These are phyloP conservation scores for Coemansia sp. DNA, from an alignment of 192 early-diverging fungal genomes.

Conservation along the genomic window DNA sequence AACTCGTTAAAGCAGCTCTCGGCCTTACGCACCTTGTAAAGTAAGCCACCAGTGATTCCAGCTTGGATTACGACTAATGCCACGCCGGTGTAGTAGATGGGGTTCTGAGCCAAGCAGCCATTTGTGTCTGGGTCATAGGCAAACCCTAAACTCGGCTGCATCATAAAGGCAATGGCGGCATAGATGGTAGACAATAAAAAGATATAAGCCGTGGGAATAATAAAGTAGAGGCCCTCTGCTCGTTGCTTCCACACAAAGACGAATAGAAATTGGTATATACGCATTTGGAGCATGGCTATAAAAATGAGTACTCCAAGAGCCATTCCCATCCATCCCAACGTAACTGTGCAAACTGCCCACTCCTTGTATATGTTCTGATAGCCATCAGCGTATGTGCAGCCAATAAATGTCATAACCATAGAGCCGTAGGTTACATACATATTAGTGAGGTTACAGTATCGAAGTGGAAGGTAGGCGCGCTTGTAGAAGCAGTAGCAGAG, in stretches of 20 bases:
- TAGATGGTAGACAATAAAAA: slow-evolving; percentile 23
- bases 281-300: slow-evolving; percentile 36
- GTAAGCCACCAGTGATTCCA: slow-evolving; percentile 17
- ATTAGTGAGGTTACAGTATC: slow-evolving; percentile 33
- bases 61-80: slow-evolving; percentile 28
- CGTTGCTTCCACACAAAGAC: slow-evolving; percentile 36
- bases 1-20: slow-evolving; percentile 43
- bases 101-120: slow-evolving; percentile 19
- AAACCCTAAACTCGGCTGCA: slow-evolving; percentile 23
- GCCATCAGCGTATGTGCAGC: slow-evolving; percentile 15
- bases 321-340: slow-evolving; percentile 49
- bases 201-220: slow-evolving; percentile 24
- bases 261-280: slow-evolving; percentile 43
- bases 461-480: slow-evolving; percentile 45
- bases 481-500: slow-evolving; percentile 32
- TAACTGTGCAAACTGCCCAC: slow-evolving; percentile 38
- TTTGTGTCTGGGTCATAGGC: slow-evolving; percentile 25
- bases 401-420: slow-evolving; percentile 48
- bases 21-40: slow-evolving; percentile 40
- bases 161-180: slow-evolving; percentile 28
- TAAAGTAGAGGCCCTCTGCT: slow-evolving; percentile 34
- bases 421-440: slow-evolving; percentile 43
- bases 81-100: slow-evolving; percentile 35
- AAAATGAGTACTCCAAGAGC: slow-evolving; percentile 36
- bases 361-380: slow-evolving; percentile 21